Base-by-base conservation (phyloP, 1,139 yeast genomes). In the Debaryomyces sp. region DNA sequence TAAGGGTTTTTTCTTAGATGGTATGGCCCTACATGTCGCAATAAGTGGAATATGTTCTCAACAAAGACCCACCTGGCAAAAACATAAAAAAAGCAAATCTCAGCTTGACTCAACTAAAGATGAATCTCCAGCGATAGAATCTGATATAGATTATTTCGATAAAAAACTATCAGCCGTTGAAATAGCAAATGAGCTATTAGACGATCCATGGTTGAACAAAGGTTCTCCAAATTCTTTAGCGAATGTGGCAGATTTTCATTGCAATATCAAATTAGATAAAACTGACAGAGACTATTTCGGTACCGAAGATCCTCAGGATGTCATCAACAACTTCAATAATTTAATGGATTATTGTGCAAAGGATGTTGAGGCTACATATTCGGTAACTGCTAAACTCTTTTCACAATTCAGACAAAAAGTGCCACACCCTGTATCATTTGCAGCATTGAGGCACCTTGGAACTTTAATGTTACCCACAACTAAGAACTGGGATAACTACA, bases 351-450 rank as follows among this genome's bases (percentile, higher is more conserved):
- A 95, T 70, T 95, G 99, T 76, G 91, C 97, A 1, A 71, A 70
- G 12, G 99, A 95, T 69, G 97, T 91, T 0, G 71, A 70, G 3
- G 85, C 87, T 1, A 94, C 99, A 0, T 87, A 78, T 60, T 70
- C 73, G 52, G 92, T 94, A 0, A 84, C 87, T 54, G 73, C 78
- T 49, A 82, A 81, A 51, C 79, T 91, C 0, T 80, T 86, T 43
- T 97, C 97, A 0, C 70, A 73, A 30, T 95, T 89, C 60, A 67
- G 81, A 36, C 60, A 71, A 27, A 80, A 83, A 46, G 84, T 92
- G 30, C 97, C 98, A 0, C 99, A 95, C 66, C 98, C 99, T 0
- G 96, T 92, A 1, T 89, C 96, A 22, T 88, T 94, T 71, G 94
- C 96, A 1, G 97, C 97, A 0, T 71, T 94, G 49, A 77, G 87